These are phyloP conservation scores for Boletellus ananas DNA, from an alignment of 768 basidiomycete species.

Conservation along the genomic window DNA sequence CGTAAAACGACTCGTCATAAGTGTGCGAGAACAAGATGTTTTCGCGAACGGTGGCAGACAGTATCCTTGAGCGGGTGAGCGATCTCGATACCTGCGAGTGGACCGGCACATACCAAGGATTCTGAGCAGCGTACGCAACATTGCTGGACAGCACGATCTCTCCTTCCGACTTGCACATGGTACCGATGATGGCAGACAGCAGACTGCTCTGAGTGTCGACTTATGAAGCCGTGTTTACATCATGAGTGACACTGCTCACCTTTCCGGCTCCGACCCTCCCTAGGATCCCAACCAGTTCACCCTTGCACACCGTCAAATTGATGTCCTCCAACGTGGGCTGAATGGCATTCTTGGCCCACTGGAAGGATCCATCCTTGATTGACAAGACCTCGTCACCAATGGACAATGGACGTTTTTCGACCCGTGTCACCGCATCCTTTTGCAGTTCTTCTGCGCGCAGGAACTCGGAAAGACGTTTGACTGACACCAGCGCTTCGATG, in stretches of 20 bases:
- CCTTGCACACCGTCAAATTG: slow-evolving; percentile 70
- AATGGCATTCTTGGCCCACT: slow-evolving; percentile 60
- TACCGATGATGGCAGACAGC: slow-evolving; percentile 78
- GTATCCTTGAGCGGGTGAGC: slow-evolving; percentile 48
- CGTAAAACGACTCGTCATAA: slow-evolving; percentile 83
- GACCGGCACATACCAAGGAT: slow-evolving; percentile 59
- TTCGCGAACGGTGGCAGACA: slow-evolving; percentile 81
- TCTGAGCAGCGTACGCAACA: slow-evolving; percentile 82
- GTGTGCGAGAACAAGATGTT: slow-evolving; percentile 92
- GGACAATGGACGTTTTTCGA: slow-evolving; percentile 39
- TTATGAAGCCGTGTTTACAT: not conserved
- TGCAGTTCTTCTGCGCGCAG: slow-evolving; percentile 79
- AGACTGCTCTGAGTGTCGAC: slow-evolving; percentile 53
- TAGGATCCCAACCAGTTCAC: slow-evolving; percentile 79
- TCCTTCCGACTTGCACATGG: slow-evolving; percentile 78
- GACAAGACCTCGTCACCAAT: slow-evolving; percentile 67
- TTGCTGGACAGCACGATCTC: slow-evolving; percentile 64
- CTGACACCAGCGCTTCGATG: slow-evolving; percentile 83
- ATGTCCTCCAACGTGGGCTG: slow-evolving; percentile 73
- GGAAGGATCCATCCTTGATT: slow-evolving; percentile 76
- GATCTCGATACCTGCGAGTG: not conserved
- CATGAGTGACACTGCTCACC: slow-evolving; percentile 34
- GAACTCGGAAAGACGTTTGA: slow-evolving; percentile 73
- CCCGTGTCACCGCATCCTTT: slow-evolving; percentile 60
- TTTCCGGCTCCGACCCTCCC: slow-evolving; percentile 93